Percentiles rank a stretch among this genome's conserved stretches.
These are phyloP conservation scores for Aspergillus caelatus DNA, from an alignment of 2,329 filamentous ascomycete genomes.

Conservation along the genomic window DNA sequence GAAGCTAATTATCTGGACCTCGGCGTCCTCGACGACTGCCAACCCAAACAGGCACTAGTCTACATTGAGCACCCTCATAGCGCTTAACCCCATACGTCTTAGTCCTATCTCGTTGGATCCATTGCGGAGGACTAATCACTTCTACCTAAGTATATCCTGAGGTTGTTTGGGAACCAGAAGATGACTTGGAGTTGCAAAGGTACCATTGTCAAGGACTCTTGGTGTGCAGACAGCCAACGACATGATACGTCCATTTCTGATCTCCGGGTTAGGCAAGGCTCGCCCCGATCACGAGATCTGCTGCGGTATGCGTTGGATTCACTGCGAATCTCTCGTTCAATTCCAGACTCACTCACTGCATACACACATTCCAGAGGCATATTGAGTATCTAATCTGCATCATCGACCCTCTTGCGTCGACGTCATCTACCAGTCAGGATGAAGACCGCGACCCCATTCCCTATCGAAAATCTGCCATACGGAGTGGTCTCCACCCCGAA, in stretches of 20 bases:
- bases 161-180: no score
- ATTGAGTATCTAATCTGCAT: rapidly evolving
- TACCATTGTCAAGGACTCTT: no score
- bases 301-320: not conserved
- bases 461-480: not conserved
- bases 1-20: no score
- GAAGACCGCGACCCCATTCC: not conserved
- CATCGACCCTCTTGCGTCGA: not conserved
- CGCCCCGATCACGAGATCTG: not conserved
- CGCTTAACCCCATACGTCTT: not conserved
- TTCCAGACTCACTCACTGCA: not conserved
- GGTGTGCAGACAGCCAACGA: not conserved
- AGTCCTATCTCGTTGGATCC: not conserved
- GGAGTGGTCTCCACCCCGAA: not conserved
- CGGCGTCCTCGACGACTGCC: no score
- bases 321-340: not conserved
- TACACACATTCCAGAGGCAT: not conserved
- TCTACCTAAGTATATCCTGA: no score
- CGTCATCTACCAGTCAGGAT: not conserved
- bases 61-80: rapidly evolving
- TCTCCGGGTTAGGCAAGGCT: not conserved
- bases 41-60: not conserved
- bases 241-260: not conserved
- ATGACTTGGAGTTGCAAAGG: no score
- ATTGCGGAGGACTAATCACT: no score